A percentile compares a stretch with the other conserved stretches of the same genome.
These are phyloP conservation scores for Pythium rishiriense DNA, from an alignment of 352 stramenopile genomes.

Conservation along the genomic window DNA sequence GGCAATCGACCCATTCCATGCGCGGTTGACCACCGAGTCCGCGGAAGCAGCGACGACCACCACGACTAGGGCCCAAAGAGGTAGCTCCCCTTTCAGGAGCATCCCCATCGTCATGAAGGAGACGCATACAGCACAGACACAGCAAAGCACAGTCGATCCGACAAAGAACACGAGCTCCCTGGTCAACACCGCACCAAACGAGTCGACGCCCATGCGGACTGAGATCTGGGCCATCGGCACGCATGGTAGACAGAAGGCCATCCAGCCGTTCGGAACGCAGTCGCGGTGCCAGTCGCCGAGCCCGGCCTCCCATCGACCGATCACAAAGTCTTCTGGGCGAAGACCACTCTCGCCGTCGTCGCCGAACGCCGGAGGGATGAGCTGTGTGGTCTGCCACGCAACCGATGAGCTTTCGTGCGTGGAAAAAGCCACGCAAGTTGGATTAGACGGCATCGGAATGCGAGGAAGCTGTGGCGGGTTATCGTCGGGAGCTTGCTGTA, in stretches of 20 bases:
- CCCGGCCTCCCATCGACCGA: conserved; percentile 35
- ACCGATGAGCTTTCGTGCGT: too few relatives aligned
- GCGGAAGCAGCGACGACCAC: too few relatives aligned
- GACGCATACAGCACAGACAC: too few relatives aligned
- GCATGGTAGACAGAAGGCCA: conserved; percentile 47
- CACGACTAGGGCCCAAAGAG: too few relatives aligned
- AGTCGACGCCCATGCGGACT: conserved; percentile 32
- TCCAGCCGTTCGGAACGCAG: conserved; percentile 50
- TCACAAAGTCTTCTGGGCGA: conserved; percentile 2
- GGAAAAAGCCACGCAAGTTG: too few relatives aligned
- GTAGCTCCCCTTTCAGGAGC: too few relatives aligned
- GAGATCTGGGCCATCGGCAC: conserved; percentile 52
- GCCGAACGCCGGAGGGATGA: too few relatives aligned
- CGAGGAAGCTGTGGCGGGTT: too few relatives aligned
- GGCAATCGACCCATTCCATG: conserved; percentile 1
- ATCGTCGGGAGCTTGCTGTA: too few relatives aligned
- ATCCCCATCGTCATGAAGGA: too few relatives aligned
- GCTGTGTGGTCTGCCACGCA: too few relatives aligned
- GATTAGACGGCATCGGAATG: too few relatives aligned
- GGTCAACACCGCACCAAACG: conserved; percentile 24
- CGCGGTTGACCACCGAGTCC: neutral
- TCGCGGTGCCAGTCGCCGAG: conserved; percentile 49
- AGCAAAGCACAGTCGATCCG: neutral
- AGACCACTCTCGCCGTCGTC: neutral
- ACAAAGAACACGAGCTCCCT: conserved; percentile 29